These are phyloP conservation scores for Neurospora sp. DNA, from an alignment of 495 filamentous ascomycete species.

Conservation along the genomic window DNA sequence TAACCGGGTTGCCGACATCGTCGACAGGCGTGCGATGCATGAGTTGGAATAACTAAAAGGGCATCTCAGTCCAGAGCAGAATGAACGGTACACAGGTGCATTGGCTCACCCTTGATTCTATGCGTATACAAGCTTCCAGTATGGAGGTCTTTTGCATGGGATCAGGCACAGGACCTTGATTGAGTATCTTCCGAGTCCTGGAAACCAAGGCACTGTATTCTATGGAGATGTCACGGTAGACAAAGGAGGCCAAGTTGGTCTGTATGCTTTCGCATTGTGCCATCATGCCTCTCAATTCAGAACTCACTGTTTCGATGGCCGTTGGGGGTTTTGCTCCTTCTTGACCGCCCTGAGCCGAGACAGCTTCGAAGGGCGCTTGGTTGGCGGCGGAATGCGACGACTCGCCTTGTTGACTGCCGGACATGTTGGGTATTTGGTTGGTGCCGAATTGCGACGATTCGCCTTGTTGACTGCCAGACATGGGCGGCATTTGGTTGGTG, in stretches of 20 bases:
- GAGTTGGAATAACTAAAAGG: not conserved
- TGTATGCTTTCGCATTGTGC: not conserved
- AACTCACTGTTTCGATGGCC: not conserved
- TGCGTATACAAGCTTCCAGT: not conserved
- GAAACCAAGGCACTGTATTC: no score
- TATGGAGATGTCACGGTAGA: no score
- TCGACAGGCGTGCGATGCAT: not conserved
- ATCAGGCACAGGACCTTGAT: not conserved
- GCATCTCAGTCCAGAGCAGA: not conserved
- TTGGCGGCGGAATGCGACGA: not conserved
- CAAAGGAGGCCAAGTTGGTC: not conserved
- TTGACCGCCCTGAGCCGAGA: not conserved
- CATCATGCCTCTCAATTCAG: not conserved
- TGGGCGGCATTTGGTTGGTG: not conserved
- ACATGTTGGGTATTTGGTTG: not conserved
- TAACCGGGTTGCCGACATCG: not conserved
- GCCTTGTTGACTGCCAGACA: not conserved
- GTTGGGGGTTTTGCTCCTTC: not conserved
- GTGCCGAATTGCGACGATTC: no score
- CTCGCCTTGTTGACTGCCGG: not conserved
- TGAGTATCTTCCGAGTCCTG: no score
- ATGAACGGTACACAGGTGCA: not conserved
- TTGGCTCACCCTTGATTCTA: not conserved
- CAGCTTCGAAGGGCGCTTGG: not conserved
- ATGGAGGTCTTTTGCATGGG: not conserved